These are phyloP conservation scores for Cladosporium phlei DNA, from an alignment of 2,329 filamentous ascomycete genomes.

Conservation along the genomic window DNA sequence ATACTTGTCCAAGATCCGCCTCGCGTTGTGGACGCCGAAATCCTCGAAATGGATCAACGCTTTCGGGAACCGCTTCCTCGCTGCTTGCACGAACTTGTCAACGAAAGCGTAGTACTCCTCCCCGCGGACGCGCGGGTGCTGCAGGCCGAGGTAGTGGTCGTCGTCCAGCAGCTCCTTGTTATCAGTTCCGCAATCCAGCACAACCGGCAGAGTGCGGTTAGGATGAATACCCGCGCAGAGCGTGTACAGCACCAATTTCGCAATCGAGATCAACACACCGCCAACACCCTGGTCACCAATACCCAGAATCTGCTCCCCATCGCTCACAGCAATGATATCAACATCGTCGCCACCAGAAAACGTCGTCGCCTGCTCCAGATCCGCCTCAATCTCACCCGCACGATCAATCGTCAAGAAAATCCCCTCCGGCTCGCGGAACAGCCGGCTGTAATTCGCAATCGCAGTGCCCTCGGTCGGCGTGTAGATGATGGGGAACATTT, in stretches of 20 bases:
- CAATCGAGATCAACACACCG: conserved; percentile 76
- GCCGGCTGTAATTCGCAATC: conserved; percentile 73
- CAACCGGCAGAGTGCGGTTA: conserved; percentile 70
- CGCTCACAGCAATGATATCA: conserved; percentile 83
- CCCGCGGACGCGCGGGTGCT: conserved; percentile 61
- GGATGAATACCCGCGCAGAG: conserved; percentile 84
- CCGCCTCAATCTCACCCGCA: conserved; percentile 59
- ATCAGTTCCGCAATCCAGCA: conserved; percentile 81
- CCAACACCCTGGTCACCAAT: conserved; percentile 88
- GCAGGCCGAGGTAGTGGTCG: conserved; percentile 72
- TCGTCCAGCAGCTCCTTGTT: conserved; percentile 71
- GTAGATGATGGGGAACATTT: conserved; percentile 89
- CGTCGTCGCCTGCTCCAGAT: conserved; percentile 61
- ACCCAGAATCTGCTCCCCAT: conserved; percentile 68
- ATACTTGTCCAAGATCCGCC: conserved; percentile 72
- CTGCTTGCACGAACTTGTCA: conserved; percentile 65
- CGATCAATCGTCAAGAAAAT: conserved; percentile 70
- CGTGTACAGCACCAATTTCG: conserved; percentile 77
- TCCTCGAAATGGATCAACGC: conserved; percentile 87
- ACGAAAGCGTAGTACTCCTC: conserved; percentile 72
- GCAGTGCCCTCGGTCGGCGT: conserved; percentile 87
- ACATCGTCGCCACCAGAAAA: conserved; percentile 63
- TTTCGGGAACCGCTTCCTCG: conserved; percentile 65
- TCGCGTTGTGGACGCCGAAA: conserved; percentile 73
- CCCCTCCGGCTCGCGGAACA: conserved; percentile 75